Percentiles rank a stretch among this genome's conserved stretches.
Conservation (phyloP, 805 yeast species). For the Lachancea lanzarotensis region DNA sequence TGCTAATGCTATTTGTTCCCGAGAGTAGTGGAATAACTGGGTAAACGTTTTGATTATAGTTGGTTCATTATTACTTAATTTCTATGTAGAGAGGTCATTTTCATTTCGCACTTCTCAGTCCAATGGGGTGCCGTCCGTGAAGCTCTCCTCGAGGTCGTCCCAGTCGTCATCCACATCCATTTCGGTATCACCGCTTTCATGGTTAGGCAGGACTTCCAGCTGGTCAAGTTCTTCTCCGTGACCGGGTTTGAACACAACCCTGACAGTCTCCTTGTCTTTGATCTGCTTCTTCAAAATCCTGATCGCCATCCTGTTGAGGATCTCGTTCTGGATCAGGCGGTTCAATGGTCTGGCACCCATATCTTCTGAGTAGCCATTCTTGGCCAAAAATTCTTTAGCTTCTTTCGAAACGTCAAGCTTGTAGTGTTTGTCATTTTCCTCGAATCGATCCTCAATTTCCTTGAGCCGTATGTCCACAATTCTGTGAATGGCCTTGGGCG, state of each 20-base stretch:
- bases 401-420: conserved; percentile 63
- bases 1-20: too few relatives aligned
- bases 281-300: conserved; percentile 81
- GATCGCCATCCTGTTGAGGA: conserved; percentile 85
- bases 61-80: too few relatives aligned
- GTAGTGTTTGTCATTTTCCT: conserved; percentile 72
- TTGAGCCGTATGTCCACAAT: conserved; percentile 78
- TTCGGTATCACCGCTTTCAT: conserved; percentile 56
- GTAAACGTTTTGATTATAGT: too few relatives aligned
- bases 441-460: conserved; percentile 84
- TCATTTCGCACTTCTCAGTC: not conserved
- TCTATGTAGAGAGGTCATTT: too few relatives aligned
- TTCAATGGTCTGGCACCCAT: conserved; percentile 96
- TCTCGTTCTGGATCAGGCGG: conserved; percentile 82
- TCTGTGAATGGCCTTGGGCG: conserved; percentile 85
- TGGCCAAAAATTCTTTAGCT: conserved; percentile 77
- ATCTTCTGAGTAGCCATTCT: conserved; percentile 84
- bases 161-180: conserved; percentile 52
- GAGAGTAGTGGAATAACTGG: too few relatives aligned
- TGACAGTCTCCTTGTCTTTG: conserved; percentile 80
- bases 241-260: conserved; percentile 42
- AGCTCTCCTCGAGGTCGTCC: conserved; percentile 20
- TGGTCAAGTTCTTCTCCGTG: conserved; percentile 36
- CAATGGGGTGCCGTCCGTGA: conserved; percentile 10
- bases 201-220: conserved; percentile 79